Conservation (phyloP, 495 filamentous ascomycete species). For the Penicillium fimorum region DNA sequence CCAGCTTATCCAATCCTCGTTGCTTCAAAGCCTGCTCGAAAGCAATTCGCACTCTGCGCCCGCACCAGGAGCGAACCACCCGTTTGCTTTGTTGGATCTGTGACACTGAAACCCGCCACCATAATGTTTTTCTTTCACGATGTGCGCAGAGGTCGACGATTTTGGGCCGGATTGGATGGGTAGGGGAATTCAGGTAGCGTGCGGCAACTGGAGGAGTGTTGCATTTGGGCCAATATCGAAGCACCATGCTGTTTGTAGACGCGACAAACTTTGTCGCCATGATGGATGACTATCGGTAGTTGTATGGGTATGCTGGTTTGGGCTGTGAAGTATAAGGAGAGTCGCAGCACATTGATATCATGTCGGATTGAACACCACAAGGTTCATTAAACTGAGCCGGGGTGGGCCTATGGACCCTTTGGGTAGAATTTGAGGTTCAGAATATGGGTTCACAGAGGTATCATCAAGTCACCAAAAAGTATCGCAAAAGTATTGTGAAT, state of each 20-base stretch:
- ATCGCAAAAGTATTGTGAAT: background rate
- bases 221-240: constrained; percentile 27
- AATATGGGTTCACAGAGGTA: background rate
- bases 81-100: constrained; percentile 32
- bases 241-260: constrained; percentile 18
- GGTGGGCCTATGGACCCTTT: background rate
- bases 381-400: background rate
- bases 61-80: constrained; percentile 54
- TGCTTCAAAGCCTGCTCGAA: constrained; percentile 54
- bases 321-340: constrained; percentile 1
- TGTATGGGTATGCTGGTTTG: background rate
- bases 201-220: constrained; percentile 29
- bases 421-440: too few species aligned
- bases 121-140: constrained; percentile 44
- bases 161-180: constrained; percentile 39
- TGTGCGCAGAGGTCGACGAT: constrained; percentile 33
- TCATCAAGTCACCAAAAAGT: background rate
- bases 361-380: constrained; percentile 10
- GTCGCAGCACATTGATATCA: constrained; percentile 18
- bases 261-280: constrained; percentile 18
- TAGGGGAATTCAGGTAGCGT: constrained; percentile 29
- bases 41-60: constrained; percentile 51
- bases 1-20: constrained; percentile 55
- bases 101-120: constrained; percentile 43
- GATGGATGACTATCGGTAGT: constrained; percentile 6